phyloP scores from a whole-genome alignment of 1,284 basidiomycete genomes.

The Rhizopogon hawkerae region DNA sequence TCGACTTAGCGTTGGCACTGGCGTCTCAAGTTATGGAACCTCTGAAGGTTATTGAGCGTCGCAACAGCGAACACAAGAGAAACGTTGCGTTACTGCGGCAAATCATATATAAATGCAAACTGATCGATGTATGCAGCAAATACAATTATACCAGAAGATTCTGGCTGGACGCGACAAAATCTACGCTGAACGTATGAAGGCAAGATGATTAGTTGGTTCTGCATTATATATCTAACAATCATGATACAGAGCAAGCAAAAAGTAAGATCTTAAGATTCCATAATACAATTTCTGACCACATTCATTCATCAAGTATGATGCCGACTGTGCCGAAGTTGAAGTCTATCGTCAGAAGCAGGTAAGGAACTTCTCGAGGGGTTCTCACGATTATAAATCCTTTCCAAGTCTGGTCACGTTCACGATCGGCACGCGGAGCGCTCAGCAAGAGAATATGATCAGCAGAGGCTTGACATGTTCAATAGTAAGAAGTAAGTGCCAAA shows the following conservation, averaged over 20 bases:
- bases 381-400: not conserved
- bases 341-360: constrained; percentile 71
- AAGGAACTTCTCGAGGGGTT: constrained; percentile 4
- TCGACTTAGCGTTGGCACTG: constrained; percentile 55
- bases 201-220: constrained; percentile 21
- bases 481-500: constrained; percentile 59
- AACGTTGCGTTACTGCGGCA: constrained; percentile 35
- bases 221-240: constrained; percentile 3
- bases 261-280: constrained; percentile 27
- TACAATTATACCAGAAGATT: constrained; percentile 62
- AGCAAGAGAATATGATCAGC: constrained; percentile 65
- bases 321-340: constrained; percentile 65
- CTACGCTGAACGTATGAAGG: constrained; percentile 64
- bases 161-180: constrained; percentile 60
- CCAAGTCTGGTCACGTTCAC: constrained; percentile 27
- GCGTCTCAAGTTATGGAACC: constrained; percentile 54
- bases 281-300: not conserved
- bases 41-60: constrained; percentile 51
- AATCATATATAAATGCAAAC: constrained; percentile 8
- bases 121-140: constrained; percentile 39
- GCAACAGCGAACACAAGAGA: constrained; percentile 59
- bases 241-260: constrained; percentile 60
- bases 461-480: constrained; percentile 67
- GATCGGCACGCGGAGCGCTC: constrained; percentile 70
- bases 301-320: constrained; percentile 51